These are phyloP conservation scores for Blastocystis sp. DNA, from an alignment of 352 stramenopile genomes.

Conservation along the genomic window DNA sequence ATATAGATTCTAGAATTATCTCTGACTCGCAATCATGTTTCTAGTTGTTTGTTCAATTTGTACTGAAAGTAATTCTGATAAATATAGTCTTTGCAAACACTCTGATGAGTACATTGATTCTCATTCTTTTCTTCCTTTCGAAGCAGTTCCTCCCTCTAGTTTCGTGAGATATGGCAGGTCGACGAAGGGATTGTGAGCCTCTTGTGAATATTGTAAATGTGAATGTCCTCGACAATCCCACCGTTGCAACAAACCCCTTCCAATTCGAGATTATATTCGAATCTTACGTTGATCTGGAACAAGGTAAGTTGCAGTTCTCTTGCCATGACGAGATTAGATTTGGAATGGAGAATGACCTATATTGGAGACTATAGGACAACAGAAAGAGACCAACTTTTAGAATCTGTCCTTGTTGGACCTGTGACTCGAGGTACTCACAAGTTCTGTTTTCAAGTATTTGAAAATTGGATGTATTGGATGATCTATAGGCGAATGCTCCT, in stretches of 20 bases:
- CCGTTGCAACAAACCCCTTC: constrained; percentile 89
- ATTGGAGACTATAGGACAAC: constrained; percentile 89
- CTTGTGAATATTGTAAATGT: constrained; percentile 67
- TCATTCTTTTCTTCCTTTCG: too few species aligned
- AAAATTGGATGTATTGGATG: background rate
- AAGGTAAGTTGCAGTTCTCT: constrained; percentile 63
- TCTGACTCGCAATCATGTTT: too few species aligned
- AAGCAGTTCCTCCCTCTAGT: too few species aligned
- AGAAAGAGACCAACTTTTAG: constrained; percentile 89
- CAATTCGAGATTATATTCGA: constrained; percentile 99
- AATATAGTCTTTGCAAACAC: too few species aligned
- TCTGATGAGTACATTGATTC: too few species aligned
- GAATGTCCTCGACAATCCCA: constrained; percentile 94
- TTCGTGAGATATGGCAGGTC: too few species aligned
- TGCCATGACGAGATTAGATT: constrained; percentile 70
- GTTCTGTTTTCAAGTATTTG: constrained; percentile 83
- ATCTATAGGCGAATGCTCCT: constrained; percentile 79
- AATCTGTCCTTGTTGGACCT: constrained; percentile 93
- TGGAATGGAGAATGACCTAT: constrained; percentile 99
- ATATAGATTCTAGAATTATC: too few species aligned
- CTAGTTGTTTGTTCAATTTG: too few species aligned
- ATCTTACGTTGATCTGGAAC: constrained; percentile 86
- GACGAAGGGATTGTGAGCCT: background rate
- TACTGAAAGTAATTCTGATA: too few species aligned
- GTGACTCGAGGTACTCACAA: constrained; percentile 94